These are phyloP conservation scores for Wickerhamiella infanticola DNA, from an alignment of 1,139 yeast species.

Conservation along the genomic window DNA sequence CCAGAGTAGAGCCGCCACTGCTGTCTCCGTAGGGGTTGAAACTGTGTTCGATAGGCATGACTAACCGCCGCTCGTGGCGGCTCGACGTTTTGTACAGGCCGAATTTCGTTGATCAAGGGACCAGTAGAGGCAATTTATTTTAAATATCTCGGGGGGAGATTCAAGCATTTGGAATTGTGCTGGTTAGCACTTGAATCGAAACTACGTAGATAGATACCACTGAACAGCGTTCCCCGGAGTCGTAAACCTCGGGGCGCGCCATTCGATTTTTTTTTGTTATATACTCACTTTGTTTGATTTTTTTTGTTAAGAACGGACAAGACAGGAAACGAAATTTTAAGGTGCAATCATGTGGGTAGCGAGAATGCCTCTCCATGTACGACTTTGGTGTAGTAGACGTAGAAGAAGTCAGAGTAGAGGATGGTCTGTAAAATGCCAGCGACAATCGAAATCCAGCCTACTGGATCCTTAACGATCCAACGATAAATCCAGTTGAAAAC, in stretches of 20 bases:
- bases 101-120: too few species aligned
- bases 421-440: slow-evolving; percentile 81
- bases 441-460: slow-evolving; percentile 54
- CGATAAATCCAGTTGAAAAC: slow-evolving; percentile 93
- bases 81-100: too few species aligned
- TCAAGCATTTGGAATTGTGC: too few species aligned
- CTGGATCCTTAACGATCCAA: slow-evolving; percentile 44
- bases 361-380: slow-evolving; percentile 70
- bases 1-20: slow-evolving; percentile 94
- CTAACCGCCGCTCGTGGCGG: background rate
- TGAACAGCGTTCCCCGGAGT: too few species aligned
- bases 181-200: too few species aligned
- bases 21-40: slow-evolving; percentile 85
- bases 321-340: background rate
- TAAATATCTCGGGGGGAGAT: too few species aligned
- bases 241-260: too few species aligned
- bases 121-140: too few species aligned
- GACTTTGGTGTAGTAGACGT: slow-evolving; percentile 72
- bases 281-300: too few species aligned
- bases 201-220: too few species aligned
- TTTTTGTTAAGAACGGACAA: too few species aligned
- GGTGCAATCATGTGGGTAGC: slow-evolving; percentile 36
- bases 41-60: slow-evolving; percentile 67
- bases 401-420: slow-evolving; percentile 87
- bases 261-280: too few species aligned